A percentile compares a stretch with the other conserved stretches of the same genome.
These are phyloP conservation scores for Phytopythium cucurbitacearum DNA, from an alignment of 352 stramenopile species.

Conservation along the genomic window DNA sequence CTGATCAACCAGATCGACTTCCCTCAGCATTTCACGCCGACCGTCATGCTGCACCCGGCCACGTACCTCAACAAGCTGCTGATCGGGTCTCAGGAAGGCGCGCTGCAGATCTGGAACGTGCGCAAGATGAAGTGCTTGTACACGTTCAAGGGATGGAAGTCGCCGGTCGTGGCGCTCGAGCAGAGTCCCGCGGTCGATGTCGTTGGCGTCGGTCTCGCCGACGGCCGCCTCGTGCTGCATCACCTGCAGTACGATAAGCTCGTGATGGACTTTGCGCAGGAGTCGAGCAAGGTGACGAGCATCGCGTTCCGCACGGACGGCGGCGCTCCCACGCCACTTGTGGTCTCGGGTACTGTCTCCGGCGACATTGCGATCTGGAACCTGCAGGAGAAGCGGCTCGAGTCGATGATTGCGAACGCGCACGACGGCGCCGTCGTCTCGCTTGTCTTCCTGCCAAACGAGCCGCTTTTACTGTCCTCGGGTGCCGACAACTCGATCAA, in stretches of 20 bases:
- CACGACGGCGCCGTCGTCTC: constrained; percentile 77
- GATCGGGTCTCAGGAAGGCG: constrained; percentile 78
- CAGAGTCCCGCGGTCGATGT: constrained; percentile 89
- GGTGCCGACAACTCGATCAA: constrained; percentile 91
- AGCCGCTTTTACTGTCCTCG: constrained; percentile 85
- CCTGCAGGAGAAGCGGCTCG: constrained; percentile 81
- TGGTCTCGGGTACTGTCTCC: constrained; percentile 62
- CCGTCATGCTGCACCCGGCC: constrained; percentile 83
- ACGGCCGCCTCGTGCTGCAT: constrained; percentile 81
- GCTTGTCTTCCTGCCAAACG: constrained; percentile 82
- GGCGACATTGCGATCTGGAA: constrained; percentile 91
- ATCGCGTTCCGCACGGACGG: constrained; percentile 89
- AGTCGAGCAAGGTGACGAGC: constrained; percentile 75
- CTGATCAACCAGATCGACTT: constrained; percentile 56
- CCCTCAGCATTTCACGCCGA: constrained; percentile 51
- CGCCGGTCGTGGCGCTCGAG: constrained; percentile 67
- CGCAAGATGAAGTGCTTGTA: constrained; percentile 88
- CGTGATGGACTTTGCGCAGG: constrained; percentile 82
- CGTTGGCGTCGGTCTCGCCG: constrained; percentile 77
- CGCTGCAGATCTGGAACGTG: constrained; percentile 90
- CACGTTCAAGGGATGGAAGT: constrained; percentile 72
- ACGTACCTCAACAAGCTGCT: constrained; percentile 96
- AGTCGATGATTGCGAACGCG: constrained; percentile 70
- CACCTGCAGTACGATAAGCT: constrained; percentile 83
- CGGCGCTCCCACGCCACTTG: constrained; percentile 44